Evolutionary conservation across 225 moss, liverwort and hornwort genomes (phyloP).

Genomic region (Rhytidiadelphus loreus): DNA sequence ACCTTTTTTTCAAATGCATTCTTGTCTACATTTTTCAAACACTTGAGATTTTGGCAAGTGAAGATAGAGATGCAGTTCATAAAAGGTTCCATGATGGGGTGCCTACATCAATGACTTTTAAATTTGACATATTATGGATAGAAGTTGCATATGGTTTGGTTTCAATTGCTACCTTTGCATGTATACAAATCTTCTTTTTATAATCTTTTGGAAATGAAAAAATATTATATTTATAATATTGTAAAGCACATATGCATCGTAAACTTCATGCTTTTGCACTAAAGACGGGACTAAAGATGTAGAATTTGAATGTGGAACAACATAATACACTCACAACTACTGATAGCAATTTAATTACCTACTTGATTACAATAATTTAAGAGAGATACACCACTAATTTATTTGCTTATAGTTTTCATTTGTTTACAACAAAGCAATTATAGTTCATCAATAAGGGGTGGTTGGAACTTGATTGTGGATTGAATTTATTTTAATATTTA

Average conservation of each 20-base stretch:
- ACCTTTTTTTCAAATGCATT: accelerated
- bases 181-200: background rate
- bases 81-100: background rate
- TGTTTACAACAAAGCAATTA: background rate
- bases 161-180: background rate
- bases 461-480: background rate
- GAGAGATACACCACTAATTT: background rate
- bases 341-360: background rate
- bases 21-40: background rate
- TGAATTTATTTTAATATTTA: too few species aligned
- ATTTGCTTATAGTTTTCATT: background rate
- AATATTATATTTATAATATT: background rate
- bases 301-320: background rate
- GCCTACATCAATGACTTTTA: background rate
- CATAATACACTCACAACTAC: background rate
- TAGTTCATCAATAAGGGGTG: background rate
- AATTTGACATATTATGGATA: background rate
- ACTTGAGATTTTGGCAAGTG: background rate
- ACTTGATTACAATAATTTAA: background rate
- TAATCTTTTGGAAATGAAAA: background rate
- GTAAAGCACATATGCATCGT: background rate
- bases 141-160: background rate
- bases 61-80: background rate
- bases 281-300: background rate
- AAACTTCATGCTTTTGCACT: background rate